These are phyloP conservation scores for Lachnellula arida DNA, from an alignment of 2,329 filamentous ascomycete species.

Conservation along the genomic window DNA sequence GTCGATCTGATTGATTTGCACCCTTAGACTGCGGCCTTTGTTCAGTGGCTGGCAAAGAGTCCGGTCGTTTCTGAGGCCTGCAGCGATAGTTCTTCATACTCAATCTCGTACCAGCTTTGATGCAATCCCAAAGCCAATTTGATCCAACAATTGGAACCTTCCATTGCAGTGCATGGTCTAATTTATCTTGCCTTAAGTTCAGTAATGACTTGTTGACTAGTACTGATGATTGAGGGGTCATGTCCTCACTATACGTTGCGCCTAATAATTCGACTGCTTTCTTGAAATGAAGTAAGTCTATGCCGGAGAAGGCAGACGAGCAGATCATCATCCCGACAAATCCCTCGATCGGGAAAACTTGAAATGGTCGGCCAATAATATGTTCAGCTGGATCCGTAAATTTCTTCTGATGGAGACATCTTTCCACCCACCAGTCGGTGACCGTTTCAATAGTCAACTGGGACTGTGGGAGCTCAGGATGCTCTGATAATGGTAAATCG, in stretches of 20 bases:
- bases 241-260: slow-evolving; percentile 72
- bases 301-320: slow-evolving; percentile 76
- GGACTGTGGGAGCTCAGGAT: slow-evolving; percentile 31
- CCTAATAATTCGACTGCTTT: slow-evolving; percentile 73
- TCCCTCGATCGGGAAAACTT: slow-evolving; percentile 61
- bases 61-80: slow-evolving; percentile 26
- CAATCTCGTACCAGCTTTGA: slow-evolving; percentile 52
- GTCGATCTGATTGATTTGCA: slow-evolving; percentile 4
- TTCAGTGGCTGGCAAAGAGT: slow-evolving; percentile 17
- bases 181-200: slow-evolving; percentile 64
- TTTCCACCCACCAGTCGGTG: slow-evolving; percentile 92
- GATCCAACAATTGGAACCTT: slow-evolving; percentile 74
- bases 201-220: slow-evolving; percentile 55
- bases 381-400: slow-evolving; percentile 66
- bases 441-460: slow-evolving; percentile 47
- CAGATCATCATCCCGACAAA: slow-evolving; percentile 70
- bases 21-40: not conserved
- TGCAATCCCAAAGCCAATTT: slow-evolving; percentile 82
- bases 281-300: slow-evolving; percentile 80
- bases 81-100: slow-evolving; percentile 43
- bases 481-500: slow-evolving; percentile 30
- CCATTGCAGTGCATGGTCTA: slow-evolving; percentile 70
- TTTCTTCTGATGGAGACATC: slow-evolving; percentile 72
- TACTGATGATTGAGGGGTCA: slow-evolving; percentile 68
- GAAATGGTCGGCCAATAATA: slow-evolving; percentile 72